Percentiles rank a stretch among this genome's conserved stretches.
Conservation (phyloP, 2,329 filamentous ascomycete species). For the Venturia asperata region DNA sequence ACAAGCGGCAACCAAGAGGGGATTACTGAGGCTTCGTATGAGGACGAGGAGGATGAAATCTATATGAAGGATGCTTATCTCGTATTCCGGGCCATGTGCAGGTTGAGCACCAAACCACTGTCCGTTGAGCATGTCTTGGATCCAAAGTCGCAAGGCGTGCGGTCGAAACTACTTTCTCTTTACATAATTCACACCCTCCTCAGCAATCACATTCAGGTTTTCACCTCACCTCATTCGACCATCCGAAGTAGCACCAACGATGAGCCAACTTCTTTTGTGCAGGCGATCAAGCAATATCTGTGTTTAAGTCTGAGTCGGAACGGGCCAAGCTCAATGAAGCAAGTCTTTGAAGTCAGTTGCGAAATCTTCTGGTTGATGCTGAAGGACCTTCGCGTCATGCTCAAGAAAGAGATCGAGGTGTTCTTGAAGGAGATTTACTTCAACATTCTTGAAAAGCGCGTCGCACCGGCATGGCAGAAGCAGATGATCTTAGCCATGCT, state of each 20-base stretch:
- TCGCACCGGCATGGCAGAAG: slow-evolving; percentile 83
- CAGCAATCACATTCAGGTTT: slow-evolving; percentile 87
- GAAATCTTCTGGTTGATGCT: slow-evolving; percentile 99
- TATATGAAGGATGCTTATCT: slow-evolving; percentile 96
- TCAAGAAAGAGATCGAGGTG: slow-evolving; percentile 98
- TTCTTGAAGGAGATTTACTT: slow-evolving; percentile 97
- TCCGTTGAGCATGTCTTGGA: slow-evolving; percentile 89
- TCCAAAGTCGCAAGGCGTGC: slow-evolving; percentile 89
- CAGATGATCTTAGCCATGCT: slow-evolving; percentile 83
- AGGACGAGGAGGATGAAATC: slow-evolving; percentile 81
- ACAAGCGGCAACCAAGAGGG: slow-evolving; percentile 26
- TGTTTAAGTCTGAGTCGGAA: slow-evolving; percentile 93
- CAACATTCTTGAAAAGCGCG: slow-evolving; percentile 79
- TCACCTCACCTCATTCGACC: slow-evolving; percentile 83
- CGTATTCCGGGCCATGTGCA: slow-evolving; percentile 95
- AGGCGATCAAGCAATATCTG: slow-evolving; percentile 94
- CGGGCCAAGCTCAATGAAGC: slow-evolving; percentile 83
- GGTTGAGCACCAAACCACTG: slow-evolving; percentile 86
- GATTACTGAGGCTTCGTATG: slow-evolving; percentile 41
- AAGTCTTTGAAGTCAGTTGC: slow-evolving; percentile 89
- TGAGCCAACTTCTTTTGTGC: slow-evolving; percentile 81
- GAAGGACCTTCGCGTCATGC: slow-evolving; percentile 82
- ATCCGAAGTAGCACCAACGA: slow-evolving; percentile 87
- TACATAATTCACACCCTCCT: slow-evolving; percentile 93
- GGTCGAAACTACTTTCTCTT: slow-evolving; percentile 89